Conservation (phyloP, 257 asterid species). For the Nicotiana sylvestris region DNA sequence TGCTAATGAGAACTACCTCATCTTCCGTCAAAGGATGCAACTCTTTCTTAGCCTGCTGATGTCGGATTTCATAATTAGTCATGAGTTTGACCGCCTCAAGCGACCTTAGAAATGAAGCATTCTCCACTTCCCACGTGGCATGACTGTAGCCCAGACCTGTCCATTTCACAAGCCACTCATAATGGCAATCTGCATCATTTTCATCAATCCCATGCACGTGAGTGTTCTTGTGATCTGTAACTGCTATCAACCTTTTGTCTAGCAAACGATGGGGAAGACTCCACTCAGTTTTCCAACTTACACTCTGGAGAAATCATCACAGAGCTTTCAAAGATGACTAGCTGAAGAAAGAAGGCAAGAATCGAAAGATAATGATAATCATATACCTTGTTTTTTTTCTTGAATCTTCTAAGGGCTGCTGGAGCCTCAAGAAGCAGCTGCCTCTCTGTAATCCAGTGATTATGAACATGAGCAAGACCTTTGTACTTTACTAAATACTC, state of each 20-base stretch:
- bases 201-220: not conserved
- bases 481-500: conserved; percentile 32
- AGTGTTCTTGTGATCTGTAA: conserved; percentile 12
- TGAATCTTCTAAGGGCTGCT: conserved; percentile 3
- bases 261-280: conserved; percentile 28
- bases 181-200: conserved; percentile 11
- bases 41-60: conserved; percentile 14
- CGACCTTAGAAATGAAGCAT: conserved; percentile 25
- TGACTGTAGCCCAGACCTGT: conserved; percentile 27
- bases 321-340: not conserved
- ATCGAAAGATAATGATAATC: not conserved
- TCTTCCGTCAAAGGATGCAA: conserved; percentile 5
- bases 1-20: conserved; percentile 20
- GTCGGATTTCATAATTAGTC: conserved; percentile 22
- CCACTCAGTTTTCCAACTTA: conserved; percentile 26
- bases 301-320: conserved; percentile 20
- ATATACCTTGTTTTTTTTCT: conserved; percentile 12
- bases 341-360: not conserved
- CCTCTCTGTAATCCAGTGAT: conserved; percentile 23
- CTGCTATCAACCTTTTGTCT: conserved; percentile 25
- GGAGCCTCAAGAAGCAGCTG: conserved; percentile 14
- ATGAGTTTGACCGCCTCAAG: conserved; percentile 23
- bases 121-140: conserved; percentile 38
- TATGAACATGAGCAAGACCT: conserved; percentile 34
- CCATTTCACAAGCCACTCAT: conserved; percentile 44